Evolutionary conservation across 2,329 filamentous ascomycete species (phyloP), one percentile per base, ranked within the genome.

Genomic region (Fusarium equiseti): DNA sequence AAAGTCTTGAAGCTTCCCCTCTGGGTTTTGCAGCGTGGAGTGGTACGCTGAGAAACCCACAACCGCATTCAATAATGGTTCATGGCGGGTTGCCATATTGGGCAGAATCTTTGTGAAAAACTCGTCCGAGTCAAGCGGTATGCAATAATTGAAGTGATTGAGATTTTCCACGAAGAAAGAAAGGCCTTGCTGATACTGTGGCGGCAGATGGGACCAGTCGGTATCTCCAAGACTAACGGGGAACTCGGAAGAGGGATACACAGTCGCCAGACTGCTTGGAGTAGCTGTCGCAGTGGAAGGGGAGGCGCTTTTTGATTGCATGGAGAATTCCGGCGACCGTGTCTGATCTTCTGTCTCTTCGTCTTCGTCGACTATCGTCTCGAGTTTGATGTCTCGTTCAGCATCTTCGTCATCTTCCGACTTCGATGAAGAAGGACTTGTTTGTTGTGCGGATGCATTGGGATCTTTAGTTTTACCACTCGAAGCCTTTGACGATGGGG

Each of bases 41-140:
- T 97, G 94, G 76, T 98, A 98, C 1, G 95, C 93, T 13, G 95
- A 87, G 78, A 98, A 98, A 1, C 92, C 94, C 12, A 95, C 92
- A 7, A 98, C 83, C 1, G 95, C 94, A 78, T 97, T 94, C 8
- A 98, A 86, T 13, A 98, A 83, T 9, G 95, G 89, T 66, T 97
- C 92, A 77, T 94, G 78, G 12, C 88, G 87, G 51, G 95, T 79
- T 1, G 95, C 95, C 57, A 92, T 84, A 43, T 89, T 89, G 22
- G 95, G 85, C 45, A 97, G 86, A 9, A 89, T 89, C 12, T 85
- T 87, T 51, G 88, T 89, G 68, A 98, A 89, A 77, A 98, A 97
- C 66, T 90, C 85, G 48, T 89, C 87, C 13, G 87, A 84, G 75
- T 95, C 91, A 71, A 87, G 86, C 67, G 92, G 90, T 72, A 97